Evolutionary conservation across 2,329 filamentous ascomycete genomes (phyloP).

Genomic region (Fusarium sp.): DNA sequence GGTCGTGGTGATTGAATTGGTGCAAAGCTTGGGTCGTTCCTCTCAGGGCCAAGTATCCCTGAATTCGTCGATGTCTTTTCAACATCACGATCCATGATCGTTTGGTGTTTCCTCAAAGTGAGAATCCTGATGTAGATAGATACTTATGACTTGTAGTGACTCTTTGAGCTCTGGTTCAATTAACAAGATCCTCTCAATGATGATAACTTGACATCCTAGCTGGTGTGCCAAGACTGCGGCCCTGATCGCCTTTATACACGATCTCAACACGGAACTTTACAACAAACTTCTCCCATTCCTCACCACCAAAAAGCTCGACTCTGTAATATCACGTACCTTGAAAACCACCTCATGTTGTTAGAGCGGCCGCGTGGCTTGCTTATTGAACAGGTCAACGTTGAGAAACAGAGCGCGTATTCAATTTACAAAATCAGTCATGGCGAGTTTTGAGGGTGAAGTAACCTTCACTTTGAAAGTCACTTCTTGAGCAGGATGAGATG

Average conservation of each 20-base stretch:
- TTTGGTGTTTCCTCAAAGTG: background rate
- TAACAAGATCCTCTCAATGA: background rate
- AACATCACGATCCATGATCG: conserved; percentile 39
- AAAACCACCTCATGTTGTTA: background rate
- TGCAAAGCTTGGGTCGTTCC: conserved; percentile 9
- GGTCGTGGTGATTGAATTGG: conserved; percentile 23
- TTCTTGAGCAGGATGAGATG: background rate
- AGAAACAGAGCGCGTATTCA: background rate
- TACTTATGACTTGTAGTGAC: background rate
- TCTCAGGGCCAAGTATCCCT: background rate
- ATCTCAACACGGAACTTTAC: background rate
- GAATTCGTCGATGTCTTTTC: conserved; percentile 40
- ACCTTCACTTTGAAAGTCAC: background rate
- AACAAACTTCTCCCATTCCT: background rate
- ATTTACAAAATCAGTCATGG: background rate
- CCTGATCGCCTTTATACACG: conserved; percentile 10
- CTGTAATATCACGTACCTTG: background rate
- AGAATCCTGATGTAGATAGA: background rate
- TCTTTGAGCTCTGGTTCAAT: background rate
- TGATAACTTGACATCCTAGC: background rate
- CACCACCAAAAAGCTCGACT: background rate
- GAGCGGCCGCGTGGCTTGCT: conserved; percentile 3
- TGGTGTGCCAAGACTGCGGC: background rate
- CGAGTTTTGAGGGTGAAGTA: background rate
- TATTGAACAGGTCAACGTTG: background rate